Base-by-base conservation (phyloP, 2,329 filamentous ascomycete species). In the Monosporascus sp. region DNA sequence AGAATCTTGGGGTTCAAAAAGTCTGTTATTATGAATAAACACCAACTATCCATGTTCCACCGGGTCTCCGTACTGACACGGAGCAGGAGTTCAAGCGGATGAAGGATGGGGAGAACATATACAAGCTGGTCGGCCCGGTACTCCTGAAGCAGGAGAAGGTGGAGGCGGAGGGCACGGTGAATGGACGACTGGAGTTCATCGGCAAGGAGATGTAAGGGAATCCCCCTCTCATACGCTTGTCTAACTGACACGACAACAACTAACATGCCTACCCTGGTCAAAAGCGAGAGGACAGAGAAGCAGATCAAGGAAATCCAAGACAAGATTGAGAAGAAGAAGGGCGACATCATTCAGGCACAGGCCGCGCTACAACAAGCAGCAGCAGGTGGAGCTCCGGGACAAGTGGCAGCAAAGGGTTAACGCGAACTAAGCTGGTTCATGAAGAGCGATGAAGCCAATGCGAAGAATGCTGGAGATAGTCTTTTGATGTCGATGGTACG, bases 71-170 rank as follows among this genome's bases (percentile, higher is more conserved):
- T 17, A 24, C 55, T 57, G 49, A 56, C 18, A 49, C 1, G 28
- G 17, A 17, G 37, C 59, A 94, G 86, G 93, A 97, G 72, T 97
- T 97, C 70, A 79, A 84, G 41, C 79, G 81, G 51, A 78, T 97
- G 55, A 82, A 86, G 63, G 87, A 92, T 38, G 88, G 87, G 62
- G 88, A 95, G 65, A 90, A 85, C 59, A 96, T 99, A 71, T 99
- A 96, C 82, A 99, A 97, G 74, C 84, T 97, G 43, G 85, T 96
- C 47, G 94, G 94, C 0, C 94, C 94, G 0, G 89, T 97, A 7
- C 76, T 99, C 38, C 73, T 99, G 65, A 97, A 97, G 78, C 94
- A 99, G 72, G 94, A 97, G 54, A 92, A 89, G 71, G 76, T 84
- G 2, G 94, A 99, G 70, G 94, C 94, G 0, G 85, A 91, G 60